Base-by-base conservation (phyloP, 139 green algal genomes). In the Chlamydomonas sp. region DNA sequence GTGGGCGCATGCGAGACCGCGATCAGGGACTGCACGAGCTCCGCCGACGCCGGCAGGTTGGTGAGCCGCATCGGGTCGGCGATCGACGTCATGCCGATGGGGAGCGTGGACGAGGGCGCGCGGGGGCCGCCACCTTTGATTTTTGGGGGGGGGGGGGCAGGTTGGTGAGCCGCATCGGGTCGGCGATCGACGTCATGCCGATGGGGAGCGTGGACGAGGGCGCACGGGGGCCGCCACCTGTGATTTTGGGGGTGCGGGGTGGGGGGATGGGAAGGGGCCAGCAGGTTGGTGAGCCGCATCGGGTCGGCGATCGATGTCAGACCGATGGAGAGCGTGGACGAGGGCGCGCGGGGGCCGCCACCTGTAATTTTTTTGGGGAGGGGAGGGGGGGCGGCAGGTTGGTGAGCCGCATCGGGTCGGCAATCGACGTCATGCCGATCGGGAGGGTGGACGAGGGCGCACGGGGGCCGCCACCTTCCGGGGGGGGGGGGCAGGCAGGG, bases 1-100 rank as follows among this genome's bases (percentile, higher is more conserved):
- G 71, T 77, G n/a, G 72, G 34, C 2, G 92, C 92, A 59, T 97
- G 87, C 0, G 85, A 94, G 2, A 97, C 88, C 0, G 87, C 92
- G 69, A 97, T 68, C 74, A 97, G 57, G 3, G 79, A 86, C 73
- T 96, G 88, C 39, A 90, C 54, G 24, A 69, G 36, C 37, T 54
- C 62, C n/a, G 35, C 35, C 24, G 35, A 58, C 60, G 74, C 68
- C 24, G 67, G 48, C 43, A 87, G 69, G 22, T 80, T 73, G 4
- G 74, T 69, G 5, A 90, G 61, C 0, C 80, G 77, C n/a, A 92
- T 73, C 2, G 87, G 82, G 65, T 95, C 79, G 0, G 84, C 69
- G 35, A 74, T 62, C 34, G 80, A 77, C 8, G 69, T 72, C 6
- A 80, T 78, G 24, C 88, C 90, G 6, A 97, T 88, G 16, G 88